Evolutionary conservation across 2,329 filamentous ascomycete species (phyloP).

Genomic region (Fusarium chaquense): DNA sequence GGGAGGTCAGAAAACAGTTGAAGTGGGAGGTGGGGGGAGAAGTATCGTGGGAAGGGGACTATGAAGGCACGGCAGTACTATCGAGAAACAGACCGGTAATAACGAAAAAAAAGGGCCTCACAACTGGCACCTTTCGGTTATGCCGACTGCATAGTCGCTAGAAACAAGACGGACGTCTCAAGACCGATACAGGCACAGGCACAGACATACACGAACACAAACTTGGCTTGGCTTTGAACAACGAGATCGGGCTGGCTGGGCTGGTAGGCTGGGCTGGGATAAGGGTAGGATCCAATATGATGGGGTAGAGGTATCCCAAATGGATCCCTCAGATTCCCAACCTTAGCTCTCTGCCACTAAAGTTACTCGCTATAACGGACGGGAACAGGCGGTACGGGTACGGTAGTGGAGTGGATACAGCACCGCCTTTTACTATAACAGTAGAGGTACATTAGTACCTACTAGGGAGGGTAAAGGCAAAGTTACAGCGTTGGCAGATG

Average conservation of each 20-base stretch:
- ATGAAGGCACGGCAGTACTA: neutral
- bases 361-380: constrained; percentile 28
- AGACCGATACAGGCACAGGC: constrained; percentile 14
- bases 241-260: constrained; percentile 31
- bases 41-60: constrained; percentile 27
- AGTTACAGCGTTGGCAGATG: constrained; percentile 24
- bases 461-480: neutral
- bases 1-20: constrained; percentile 27
- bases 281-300: constrained; percentile 43
- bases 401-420: constrained; percentile 33
- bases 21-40: constrained; percentile 38
- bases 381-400: constrained; percentile 37
- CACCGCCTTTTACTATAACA: constrained; percentile 3
- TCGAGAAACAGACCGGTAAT: constrained; percentile 19
- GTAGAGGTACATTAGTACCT: too few species aligned
- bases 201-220: constrained; percentile 29
- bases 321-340: neutral
- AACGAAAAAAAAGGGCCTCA: constrained; percentile 37
- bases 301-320: constrained; percentile 40
- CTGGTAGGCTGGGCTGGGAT: constrained; percentile 34
- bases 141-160: constrained; percentile 31
- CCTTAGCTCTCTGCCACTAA: constrained; percentile 7
- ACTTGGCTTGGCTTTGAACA: constrained; percentile 20
- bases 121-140: constrained; percentile 39
- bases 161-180: neutral